phyloP scores from a whole-genome alignment of 176 grass and related monocot genomes.

The Cymbopogon citratus region DNA sequence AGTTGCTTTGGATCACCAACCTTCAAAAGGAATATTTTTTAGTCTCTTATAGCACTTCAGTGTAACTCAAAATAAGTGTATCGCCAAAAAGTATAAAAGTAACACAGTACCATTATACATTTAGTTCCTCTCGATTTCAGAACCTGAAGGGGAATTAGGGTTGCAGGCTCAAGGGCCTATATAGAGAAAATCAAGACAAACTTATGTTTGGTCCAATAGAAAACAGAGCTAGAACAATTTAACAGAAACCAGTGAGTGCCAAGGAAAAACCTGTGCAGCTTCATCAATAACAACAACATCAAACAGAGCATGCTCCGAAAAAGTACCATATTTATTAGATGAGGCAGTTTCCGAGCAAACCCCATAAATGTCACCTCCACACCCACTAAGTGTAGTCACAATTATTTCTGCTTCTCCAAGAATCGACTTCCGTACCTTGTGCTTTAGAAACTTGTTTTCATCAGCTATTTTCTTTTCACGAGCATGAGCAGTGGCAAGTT shows the following conservation, averaged over 20 bases:
- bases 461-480: slow-evolving; percentile 77
- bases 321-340: slow-evolving; percentile 60
- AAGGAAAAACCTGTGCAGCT: slow-evolving; percentile 63
- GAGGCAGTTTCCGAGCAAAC: slow-evolving; percentile 84
- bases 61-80: slow-evolving; percentile 10
- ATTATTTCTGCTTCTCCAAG: slow-evolving; percentile 92
- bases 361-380: slow-evolving; percentile 86
- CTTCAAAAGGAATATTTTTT: slow-evolving; percentile 47
- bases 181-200: slow-evolving; percentile 31
- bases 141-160: slow-evolving; percentile 92
- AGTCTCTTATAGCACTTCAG: slow-evolving; percentile 19
- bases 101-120: slow-evolving; percentile 75
- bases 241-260: not conserved
- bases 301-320: slow-evolving; percentile 85
- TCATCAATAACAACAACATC: slow-evolving; percentile 97
- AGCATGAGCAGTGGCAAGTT: slow-evolving; percentile 74
- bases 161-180: slow-evolving; percentile 96
- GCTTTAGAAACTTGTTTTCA: slow-evolving; percentile 69
- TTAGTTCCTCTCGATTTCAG: slow-evolving; percentile 97
- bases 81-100: not conserved
- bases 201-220: slow-evolving; percentile 22
- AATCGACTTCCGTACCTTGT: slow-evolving; percentile 88
- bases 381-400: slow-evolving; percentile 88
- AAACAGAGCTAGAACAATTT: slow-evolving; percentile 6
- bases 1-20: slow-evolving; percentile 98